phyloP scores from a whole-genome alignment of 2,329 filamentous ascomycete genomes.

The Ceratocystis ficicola region DNA sequence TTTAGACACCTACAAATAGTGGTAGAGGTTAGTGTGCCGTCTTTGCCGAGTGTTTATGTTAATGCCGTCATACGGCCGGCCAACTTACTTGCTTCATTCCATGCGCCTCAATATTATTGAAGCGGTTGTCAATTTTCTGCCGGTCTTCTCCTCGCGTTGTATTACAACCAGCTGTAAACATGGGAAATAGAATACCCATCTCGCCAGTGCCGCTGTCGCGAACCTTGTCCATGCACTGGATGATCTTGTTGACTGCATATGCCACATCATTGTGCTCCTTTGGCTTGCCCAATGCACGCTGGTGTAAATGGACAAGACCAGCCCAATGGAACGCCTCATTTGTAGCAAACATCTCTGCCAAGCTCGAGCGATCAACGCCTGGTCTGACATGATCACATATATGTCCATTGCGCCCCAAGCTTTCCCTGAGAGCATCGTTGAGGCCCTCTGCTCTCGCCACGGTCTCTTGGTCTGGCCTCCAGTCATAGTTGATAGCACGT shows the following conservation, averaged over 20 bases:
- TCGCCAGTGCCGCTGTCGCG: slow-evolving; percentile 57
- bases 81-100: slow-evolving; percentile 62
- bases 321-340: slow-evolving; percentile 74
- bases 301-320: slow-evolving; percentile 61
- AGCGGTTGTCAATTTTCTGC: slow-evolving; percentile 49
- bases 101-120: slow-evolving; percentile 56
- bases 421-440: slow-evolving; percentile 47
- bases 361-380: slow-evolving; percentile 43
- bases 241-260: slow-evolving; percentile 49
- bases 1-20: slow-evolving; percentile 37
- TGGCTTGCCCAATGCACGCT: slow-evolving; percentile 55
- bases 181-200: slow-evolving; percentile 62
- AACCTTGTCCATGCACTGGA: slow-evolving; percentile 50
- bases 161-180: slow-evolving; percentile 75
- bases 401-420: slow-evolving; percentile 35
- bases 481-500: slow-evolving; percentile 31
- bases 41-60: neutral
- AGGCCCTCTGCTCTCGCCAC: slow-evolving; percentile 46
- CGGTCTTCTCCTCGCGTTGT: slow-evolving; percentile 45
- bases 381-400: slow-evolving; percentile 38
- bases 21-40: slow-evolving; percentile 21
- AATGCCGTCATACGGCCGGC: neutral
- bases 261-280: slow-evolving; percentile 49
- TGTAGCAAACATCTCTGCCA: slow-evolving; percentile 53
- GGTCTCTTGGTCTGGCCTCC: slow-evolving; percentile 47